Evolutionary conservation across 257 asterid species (phyloP).

Genomic region (Fraxinus excelsior): DNA sequence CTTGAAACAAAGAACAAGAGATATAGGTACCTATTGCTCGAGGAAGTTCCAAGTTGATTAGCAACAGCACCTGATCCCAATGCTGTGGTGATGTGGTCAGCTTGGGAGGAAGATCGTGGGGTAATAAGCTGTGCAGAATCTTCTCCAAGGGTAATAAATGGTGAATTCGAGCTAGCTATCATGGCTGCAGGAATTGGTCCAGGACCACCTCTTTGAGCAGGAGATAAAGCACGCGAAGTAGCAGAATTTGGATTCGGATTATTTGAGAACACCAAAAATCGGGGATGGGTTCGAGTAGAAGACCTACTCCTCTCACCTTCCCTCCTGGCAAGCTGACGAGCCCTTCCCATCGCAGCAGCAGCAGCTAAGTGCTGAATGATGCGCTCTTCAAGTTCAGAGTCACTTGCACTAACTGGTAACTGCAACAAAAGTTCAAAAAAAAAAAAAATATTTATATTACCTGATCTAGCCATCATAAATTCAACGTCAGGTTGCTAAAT

Average conservation of each 20-base stretch:
- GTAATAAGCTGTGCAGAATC: constrained; percentile 46
- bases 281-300: constrained; percentile 78
- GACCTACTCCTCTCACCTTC: constrained; percentile 74
- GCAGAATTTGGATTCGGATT: constrained; percentile 53
- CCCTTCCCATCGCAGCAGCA: constrained; percentile 95
- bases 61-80: constrained; percentile 51
- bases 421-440: constrained; percentile 30
- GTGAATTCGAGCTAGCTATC: constrained; percentile 47
- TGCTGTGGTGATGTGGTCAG: constrained; percentile 45
- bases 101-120: constrained; percentile 40
- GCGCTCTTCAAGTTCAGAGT: constrained; percentile 87
- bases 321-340: constrained; percentile 79
- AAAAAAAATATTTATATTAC: constrained; percentile 1
- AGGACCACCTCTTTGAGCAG: constrained; percentile 40
- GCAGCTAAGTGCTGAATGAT: constrained; percentile 93
- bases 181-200: constrained; percentile 44
- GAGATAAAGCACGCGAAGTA: constrained; percentile 39
- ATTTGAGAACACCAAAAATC: constrained; percentile 71
- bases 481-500: neutral
- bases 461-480: neutral
- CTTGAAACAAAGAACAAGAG: neutral
- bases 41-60: constrained; percentile 44
- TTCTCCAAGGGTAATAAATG: constrained; percentile 50
- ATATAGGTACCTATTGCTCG: constrained; percentile 49
- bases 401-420: constrained; percentile 82